phyloP scores from a whole-genome alignment of 352 stramenopile species.

The Phytophthora vignae region DNA sequence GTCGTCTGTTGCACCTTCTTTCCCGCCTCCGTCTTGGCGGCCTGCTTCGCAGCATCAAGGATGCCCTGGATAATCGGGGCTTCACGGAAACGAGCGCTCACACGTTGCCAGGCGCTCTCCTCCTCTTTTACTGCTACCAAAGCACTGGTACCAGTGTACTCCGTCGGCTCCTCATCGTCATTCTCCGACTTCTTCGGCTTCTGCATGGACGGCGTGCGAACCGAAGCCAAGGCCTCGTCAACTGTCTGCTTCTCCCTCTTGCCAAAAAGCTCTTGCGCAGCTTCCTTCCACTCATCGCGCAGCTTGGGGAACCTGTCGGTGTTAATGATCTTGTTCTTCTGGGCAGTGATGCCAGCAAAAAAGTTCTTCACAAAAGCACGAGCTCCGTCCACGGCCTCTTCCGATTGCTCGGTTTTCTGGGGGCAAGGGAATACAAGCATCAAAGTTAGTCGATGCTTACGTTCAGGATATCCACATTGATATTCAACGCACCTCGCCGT shows the following conservation, averaged over 20 bases:
- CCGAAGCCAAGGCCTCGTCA: constrained; percentile 78
- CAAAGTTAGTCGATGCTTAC: background rate
- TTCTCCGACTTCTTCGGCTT: constrained; percentile 44
- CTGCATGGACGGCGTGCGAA: constrained; percentile 58
- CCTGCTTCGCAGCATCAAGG: constrained; percentile 82
- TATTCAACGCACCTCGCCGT: constrained; percentile 26
- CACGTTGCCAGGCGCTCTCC: constrained; percentile 94
- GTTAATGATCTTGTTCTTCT: constrained; percentile 74
- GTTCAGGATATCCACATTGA: background rate
- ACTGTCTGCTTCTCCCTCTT: constrained; percentile 74
- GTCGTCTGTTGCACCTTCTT: constrained; percentile 77
- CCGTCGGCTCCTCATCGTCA: constrained; percentile 48
- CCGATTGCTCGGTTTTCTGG: constrained; percentile 38
- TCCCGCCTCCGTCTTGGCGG: constrained; percentile 77
- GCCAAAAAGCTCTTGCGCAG: constrained; percentile 83
- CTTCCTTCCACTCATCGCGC: constrained; percentile 76
- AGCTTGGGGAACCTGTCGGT: constrained; percentile 50
- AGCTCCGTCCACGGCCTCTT: constrained; percentile 46
- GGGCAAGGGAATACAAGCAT: constrained; percentile 3
- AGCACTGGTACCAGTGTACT: constrained; percentile 79
- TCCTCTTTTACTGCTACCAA: constrained; percentile 93
- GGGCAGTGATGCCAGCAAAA: constrained; percentile 52
- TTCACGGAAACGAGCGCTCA: constrained; percentile 93
- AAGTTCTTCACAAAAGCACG: constrained; percentile 70
- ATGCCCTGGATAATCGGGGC: constrained; percentile 96